Percentiles rank a stretch among this genome's conserved stretches.
phyloP scores from a whole-genome alignment of 1,284 basidiomycete genomes.

The Trametes versicolor region DNA sequence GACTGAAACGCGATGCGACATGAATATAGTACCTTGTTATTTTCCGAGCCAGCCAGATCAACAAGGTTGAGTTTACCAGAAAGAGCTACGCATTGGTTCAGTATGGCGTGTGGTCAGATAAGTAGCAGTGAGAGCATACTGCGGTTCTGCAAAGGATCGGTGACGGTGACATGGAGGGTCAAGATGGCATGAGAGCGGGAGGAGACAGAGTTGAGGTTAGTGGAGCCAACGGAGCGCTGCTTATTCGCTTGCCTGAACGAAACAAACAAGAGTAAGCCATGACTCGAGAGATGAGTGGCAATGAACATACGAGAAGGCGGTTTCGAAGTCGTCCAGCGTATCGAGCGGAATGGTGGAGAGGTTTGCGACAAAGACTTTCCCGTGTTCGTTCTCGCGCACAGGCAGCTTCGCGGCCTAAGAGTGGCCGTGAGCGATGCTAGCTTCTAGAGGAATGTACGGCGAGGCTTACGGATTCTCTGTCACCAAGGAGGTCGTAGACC shows the following conservation, averaged over 20 bases:
- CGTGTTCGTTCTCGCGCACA: conserved; percentile 76
- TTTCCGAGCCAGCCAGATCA: conserved; percentile 89
- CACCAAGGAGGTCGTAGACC: conserved; percentile 82
- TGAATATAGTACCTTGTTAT: conserved; percentile 69
- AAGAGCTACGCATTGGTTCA: conserved; percentile 50
- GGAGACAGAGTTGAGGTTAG: conserved; percentile 80
- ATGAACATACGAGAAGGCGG: conserved; percentile 67
- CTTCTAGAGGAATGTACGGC: not conserved
- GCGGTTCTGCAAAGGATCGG: conserved; percentile 56
- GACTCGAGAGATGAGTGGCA: not conserved
- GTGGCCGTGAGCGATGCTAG: not conserved
- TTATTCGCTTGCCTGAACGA: conserved; percentile 65
- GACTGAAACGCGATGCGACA: too few relatives aligned
- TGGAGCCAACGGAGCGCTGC: conserved; percentile 84
- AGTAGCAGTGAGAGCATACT: conserved; percentile 50
- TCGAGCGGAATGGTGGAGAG: conserved; percentile 62
- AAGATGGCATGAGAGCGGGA: conserved; percentile 88
- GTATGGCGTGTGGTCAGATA: not conserved
- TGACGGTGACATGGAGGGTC: conserved; percentile 69
- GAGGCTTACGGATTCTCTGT: conserved; percentile 66
- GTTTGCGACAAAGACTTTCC: conserved; percentile 84
- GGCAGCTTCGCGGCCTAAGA: conserved; percentile 80
- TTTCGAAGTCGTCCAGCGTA: conserved; percentile 68
- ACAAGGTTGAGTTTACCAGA: conserved; percentile 85
- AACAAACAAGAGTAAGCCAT: not conserved